phyloP scores from a whole-genome alignment of 78 protist genomes.

The Blattamonas nauphoetae region DNA sequence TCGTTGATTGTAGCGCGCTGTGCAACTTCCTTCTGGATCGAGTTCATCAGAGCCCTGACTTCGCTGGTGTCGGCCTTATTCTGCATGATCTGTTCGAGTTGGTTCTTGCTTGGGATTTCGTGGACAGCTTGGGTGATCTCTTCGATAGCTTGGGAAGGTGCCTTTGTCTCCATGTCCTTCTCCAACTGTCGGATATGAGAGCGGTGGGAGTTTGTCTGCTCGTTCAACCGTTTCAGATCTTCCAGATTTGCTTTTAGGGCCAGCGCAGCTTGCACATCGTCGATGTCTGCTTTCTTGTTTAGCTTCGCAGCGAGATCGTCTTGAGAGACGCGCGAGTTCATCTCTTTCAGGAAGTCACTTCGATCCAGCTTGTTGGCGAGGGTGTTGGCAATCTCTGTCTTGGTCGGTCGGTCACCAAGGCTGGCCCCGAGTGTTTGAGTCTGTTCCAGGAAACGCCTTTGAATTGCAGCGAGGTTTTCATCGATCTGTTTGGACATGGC shows the following conservation, averaged over 20 bases:
- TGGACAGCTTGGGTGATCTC: not conserved
- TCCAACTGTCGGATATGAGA: not conserved
- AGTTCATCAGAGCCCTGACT: not conserved
- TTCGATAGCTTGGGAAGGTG: conserved; percentile 1
- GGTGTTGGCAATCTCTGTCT: not conserved
- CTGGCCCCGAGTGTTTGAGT: not conserved
- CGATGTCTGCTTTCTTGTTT: not conserved
- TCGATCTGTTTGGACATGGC: not conserved
- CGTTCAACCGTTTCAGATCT: conserved; percentile 11
- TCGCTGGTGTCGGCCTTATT: not conserved
- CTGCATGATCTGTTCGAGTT: not conserved
- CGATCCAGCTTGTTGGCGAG: not conserved
- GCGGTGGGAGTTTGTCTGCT: not conserved
- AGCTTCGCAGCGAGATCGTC: not conserved
- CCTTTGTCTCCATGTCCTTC: not conserved
- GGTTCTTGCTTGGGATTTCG: not conserved
- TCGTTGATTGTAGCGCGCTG: not conserved
- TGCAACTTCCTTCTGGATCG: not conserved
- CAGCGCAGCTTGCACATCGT: not conserved
- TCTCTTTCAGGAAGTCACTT: not conserved
- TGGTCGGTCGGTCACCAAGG: not conserved
- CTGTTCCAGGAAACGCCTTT: not conserved
- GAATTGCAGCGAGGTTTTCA: not conserved
- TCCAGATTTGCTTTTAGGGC: conserved; percentile 14
- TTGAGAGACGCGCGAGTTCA: not conserved